These are phyloP conservation scores for Erythrophleum ivorense DNA, from an alignment of 331 rosid species.

Conservation along the genomic window DNA sequence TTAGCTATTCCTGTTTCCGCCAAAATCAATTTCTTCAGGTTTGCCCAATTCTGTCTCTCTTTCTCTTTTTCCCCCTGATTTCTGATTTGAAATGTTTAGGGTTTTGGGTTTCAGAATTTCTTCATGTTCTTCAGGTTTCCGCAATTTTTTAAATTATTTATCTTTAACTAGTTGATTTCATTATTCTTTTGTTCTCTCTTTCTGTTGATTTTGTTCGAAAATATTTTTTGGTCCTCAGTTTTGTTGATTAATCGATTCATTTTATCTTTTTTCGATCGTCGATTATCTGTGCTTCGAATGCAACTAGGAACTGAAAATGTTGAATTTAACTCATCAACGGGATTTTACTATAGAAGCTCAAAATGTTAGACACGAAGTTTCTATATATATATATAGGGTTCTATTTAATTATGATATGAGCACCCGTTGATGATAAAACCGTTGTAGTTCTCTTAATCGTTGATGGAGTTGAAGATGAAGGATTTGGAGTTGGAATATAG, in stretches of 20 bases:
- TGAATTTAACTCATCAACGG: neutral
- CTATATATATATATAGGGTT: neutral
- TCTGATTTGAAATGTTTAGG: conserved; percentile 35
- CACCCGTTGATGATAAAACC: neutral
- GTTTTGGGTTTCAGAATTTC: conserved; percentile 33
- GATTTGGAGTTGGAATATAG: conserved; percentile 29
- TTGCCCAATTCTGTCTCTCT: neutral
- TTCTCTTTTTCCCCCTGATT: neutral
- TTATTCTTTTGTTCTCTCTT: neutral
- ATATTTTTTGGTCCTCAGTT: neutral
- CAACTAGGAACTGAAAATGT: neutral
- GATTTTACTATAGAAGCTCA: neutral
- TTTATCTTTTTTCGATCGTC: neutral
- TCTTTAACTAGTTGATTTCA: neutral
- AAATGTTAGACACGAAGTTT: neutral
- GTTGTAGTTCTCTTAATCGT: neutral
- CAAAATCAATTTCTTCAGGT: conserved; percentile 52
- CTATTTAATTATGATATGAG: neutral
- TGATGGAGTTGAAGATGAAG: neutral
- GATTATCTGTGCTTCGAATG: neutral
- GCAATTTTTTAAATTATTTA: neutral
- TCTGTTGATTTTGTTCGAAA: neutral
- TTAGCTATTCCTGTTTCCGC: neutral
- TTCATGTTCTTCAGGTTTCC: conserved; percentile 12
- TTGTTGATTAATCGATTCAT: neutral